Conservation (phyloP, 306 rosid genomes). For the Macrotyloma uniflorum region DNA sequence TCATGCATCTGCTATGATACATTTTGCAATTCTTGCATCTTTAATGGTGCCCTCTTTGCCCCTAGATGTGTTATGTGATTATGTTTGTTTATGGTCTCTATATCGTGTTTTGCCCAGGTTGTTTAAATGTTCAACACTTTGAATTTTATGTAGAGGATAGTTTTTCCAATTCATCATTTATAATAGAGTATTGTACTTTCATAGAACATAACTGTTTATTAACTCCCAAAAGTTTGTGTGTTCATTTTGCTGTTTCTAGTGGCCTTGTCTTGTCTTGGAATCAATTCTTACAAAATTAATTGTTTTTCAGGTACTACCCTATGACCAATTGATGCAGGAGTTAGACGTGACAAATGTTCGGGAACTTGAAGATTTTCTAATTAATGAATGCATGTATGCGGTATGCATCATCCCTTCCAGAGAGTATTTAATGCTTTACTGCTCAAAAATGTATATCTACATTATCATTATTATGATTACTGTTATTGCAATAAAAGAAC, state of each 20-base stretch:
- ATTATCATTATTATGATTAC: background rate
- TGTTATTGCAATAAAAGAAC: background rate
- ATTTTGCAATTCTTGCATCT: background rate
- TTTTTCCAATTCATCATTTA: background rate
- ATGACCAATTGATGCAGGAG: constrained; percentile 93
- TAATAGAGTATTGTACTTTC: background rate
- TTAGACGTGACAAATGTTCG: constrained; percentile 85
- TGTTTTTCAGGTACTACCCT: constrained; percentile 69
- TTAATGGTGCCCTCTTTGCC: background rate
- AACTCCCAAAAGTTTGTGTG: background rate
- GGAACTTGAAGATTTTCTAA: constrained; percentile 96
- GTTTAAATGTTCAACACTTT: background rate
- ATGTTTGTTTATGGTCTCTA: background rate
- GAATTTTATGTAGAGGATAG: background rate
- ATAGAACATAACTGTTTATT: background rate
- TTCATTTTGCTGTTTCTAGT: constrained; percentile 3
- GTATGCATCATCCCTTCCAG: constrained; percentile 54
- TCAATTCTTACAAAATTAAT: background rate
- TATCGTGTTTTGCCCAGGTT: background rate
- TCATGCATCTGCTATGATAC: background rate
- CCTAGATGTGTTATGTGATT: background rate
- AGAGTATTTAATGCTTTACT: constrained; percentile 14
- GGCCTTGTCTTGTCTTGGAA: constrained; percentile 42
- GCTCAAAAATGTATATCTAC: constrained; percentile 14
- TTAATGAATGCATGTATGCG: constrained; percentile 98